phyloP scores from a whole-genome alignment of 352 stramenopile species.

The Globisporangium abappressorium region DNA sequence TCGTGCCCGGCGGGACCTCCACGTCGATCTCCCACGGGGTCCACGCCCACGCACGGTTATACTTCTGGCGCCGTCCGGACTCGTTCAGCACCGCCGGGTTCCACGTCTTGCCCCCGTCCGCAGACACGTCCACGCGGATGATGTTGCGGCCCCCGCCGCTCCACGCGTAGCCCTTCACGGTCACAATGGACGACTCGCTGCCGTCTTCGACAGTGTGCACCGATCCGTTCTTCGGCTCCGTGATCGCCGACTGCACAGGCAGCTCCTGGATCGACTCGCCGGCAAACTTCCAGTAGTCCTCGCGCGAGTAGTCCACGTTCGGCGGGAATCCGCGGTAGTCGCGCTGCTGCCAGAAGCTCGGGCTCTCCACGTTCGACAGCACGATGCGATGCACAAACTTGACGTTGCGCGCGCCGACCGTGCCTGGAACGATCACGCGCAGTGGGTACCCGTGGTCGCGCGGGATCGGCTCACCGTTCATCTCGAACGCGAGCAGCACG shows the following conservation, averaged over 20 bases:
- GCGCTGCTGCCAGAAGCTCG: conserved; percentile 90
- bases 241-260: conserved; percentile 90
- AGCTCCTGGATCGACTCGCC: conserved; percentile 90
- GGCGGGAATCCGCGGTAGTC: conserved; percentile 91
- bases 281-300: conserved; percentile 82
- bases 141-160: conserved; percentile 94
- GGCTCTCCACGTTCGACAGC: conserved; percentile 73
- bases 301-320: conserved; percentile 81
- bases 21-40: conserved; percentile 94
- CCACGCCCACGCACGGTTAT: conserved; percentile 94
- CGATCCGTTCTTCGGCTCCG: conserved; percentile 65
- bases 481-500: conserved; percentile 97
- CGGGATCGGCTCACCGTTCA: conserved; percentile 94
- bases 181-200: conserved; percentile 72
- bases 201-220: conserved; percentile 48
- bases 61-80: conserved; percentile 81
- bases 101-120: conserved; percentile 94
- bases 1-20: conserved; percentile 77
- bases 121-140: conserved; percentile 95
- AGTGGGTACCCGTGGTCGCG: conserved; percentile 97
- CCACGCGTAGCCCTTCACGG: conserved; percentile 93
- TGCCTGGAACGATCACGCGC: conserved; percentile 95
- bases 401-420: conserved; percentile 93
- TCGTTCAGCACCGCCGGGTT: conserved; percentile 81
- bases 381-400: conserved; percentile 96